phyloP scores from a whole-genome alignment of 208 protist species.

The Leishmania major region DNA sequence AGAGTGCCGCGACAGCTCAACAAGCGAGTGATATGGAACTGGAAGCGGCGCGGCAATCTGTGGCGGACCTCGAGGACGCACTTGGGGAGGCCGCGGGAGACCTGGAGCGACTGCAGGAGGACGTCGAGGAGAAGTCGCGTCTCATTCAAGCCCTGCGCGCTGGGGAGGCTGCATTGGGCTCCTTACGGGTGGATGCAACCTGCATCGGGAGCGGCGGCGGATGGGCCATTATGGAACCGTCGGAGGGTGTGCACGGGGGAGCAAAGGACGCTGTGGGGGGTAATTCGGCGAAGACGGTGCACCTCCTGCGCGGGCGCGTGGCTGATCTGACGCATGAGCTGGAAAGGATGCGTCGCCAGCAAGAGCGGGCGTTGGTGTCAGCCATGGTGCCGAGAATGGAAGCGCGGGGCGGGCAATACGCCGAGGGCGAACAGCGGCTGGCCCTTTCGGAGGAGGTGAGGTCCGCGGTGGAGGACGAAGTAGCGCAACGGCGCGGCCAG shows the following conservation, averaged over 20 bases:
- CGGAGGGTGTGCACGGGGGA: neutral
- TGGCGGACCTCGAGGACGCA: slow-evolving; percentile 29
- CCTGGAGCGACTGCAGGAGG: slow-evolving; percentile 26
- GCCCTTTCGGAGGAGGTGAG: slow-evolving; percentile 32
- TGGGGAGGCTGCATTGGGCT: slow-evolving; percentile 23
- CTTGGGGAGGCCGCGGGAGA: slow-evolving; percentile 19
- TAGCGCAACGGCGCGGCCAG: slow-evolving; percentile 6
- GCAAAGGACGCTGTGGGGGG: neutral
- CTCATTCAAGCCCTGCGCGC: slow-evolving; percentile 30
- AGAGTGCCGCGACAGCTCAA: neutral
- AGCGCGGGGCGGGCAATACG: slow-evolving; percentile 36
- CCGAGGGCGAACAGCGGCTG: slow-evolving; percentile 31
- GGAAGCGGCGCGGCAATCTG: neutral
- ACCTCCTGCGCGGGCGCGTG: slow-evolving; percentile 7
- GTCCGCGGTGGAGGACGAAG: slow-evolving; percentile 15
- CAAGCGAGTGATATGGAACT: neutral
- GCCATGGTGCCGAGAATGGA: slow-evolving; percentile 37
- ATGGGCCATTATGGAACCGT: neutral
- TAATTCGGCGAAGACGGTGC: neutral
- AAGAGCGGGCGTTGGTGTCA: neutral
- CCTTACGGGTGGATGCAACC: neutral
- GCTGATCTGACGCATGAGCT: slow-evolving; percentile 16
- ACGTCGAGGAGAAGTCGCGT: slow-evolving; percentile 21
- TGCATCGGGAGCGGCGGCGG: slow-evolving; percentile 1
- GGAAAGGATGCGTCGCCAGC: slow-evolving; percentile 1